Conservation (phyloP, 2,329 filamentous ascomycete genomes). For the Emmonsiellopsis sp. region DNA sequence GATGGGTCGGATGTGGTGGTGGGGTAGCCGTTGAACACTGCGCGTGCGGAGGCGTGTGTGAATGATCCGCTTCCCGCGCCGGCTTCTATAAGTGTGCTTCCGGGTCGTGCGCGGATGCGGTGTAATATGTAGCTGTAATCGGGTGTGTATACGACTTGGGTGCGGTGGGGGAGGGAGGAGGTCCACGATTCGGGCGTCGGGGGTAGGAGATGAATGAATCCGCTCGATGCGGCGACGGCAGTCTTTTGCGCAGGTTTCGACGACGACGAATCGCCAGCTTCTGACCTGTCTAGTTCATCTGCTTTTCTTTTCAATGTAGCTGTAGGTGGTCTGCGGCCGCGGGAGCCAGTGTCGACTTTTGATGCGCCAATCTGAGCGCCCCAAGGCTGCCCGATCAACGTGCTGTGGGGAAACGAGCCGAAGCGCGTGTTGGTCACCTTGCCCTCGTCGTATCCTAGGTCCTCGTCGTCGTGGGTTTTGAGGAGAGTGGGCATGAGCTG, state of each 20-base stretch:
- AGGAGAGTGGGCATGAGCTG: conserved; percentile 69
- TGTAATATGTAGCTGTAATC: conserved; percentile 46
- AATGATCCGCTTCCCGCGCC: conserved; percentile 45
- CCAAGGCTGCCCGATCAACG: conserved; percentile 71
- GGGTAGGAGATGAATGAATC: conserved; percentile 40
- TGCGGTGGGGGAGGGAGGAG: conserved; percentile 40
- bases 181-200: conserved; percentile 45
- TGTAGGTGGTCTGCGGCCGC: conserved; percentile 53
- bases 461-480: conserved; percentile 49
- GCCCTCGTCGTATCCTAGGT: conserved; percentile 65
- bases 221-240: conserved; percentile 33
- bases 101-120: conserved; percentile 37
- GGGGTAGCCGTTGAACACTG: conserved; percentile 39
- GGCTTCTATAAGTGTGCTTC: conserved; percentile 39
- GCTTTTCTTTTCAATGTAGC: conserved; percentile 11
- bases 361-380: conserved; percentile 87
- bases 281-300: conserved; percentile 29
- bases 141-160: conserved; percentile 44
- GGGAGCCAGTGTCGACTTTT: conserved; percentile 81
- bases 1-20: conserved; percentile 10
- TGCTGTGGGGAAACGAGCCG: conserved; percentile 78
- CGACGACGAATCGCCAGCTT: conserved; percentile 17
- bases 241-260: conserved; percentile 17
- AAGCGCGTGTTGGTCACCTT: conserved; percentile 85
- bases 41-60: conserved; percentile 40